A percentile compares a stretch with the other conserved stretches of the same genome.
phyloP scores from a whole-genome alignment of 208 protist genomes.

The Wallacemonas rigidus region DNA sequence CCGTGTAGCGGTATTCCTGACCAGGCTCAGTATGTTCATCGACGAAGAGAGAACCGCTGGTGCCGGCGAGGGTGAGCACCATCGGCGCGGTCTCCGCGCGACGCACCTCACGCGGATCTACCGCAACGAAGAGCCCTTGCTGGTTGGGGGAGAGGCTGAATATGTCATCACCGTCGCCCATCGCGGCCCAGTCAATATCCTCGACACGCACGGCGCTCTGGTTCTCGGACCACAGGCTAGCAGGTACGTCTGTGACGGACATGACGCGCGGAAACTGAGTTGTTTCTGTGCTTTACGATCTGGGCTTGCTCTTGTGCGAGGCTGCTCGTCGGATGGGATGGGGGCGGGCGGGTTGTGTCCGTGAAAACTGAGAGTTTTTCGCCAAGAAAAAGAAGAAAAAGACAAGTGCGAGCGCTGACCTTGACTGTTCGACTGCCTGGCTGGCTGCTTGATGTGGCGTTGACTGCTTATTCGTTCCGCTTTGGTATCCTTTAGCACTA shows the following conservation, averaged over 20 bases:
- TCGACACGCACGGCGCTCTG: conserved; percentile 26
- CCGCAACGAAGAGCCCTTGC: conserved; percentile 43
- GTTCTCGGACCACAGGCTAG: neutral
- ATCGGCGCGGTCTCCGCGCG: conserved; percentile 81
- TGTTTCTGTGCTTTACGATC: too few species aligned
- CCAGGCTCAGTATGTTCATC: conserved; percentile 53
- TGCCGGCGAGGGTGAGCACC: conserved; percentile 65
- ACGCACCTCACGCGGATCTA: conserved; percentile 64
- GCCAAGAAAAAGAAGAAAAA: too few species aligned
- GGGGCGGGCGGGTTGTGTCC: too few species aligned
- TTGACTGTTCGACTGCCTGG: too few species aligned
- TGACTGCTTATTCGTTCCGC: too few species aligned
- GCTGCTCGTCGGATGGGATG: too few species aligned
- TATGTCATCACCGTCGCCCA: conserved; percentile 25
- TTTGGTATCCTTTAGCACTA: too few species aligned
- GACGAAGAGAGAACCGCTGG: conserved; percentile 53
- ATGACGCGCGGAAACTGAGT: neutral
- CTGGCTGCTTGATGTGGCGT: too few species aligned
- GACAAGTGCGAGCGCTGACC: too few species aligned
- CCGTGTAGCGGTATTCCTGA: conserved; percentile 84
- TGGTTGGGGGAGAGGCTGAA: conserved; percentile 27
- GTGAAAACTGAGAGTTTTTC: too few species aligned
- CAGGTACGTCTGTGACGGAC: neutral
- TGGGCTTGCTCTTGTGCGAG: too few species aligned
- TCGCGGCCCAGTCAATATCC: conserved; percentile 42